A percentile compares a stretch with the other conserved stretches of the same genome.
Evolutionary conservation across 768 basidiomycete species (phyloP).

Genomic region (Suillus clintonianus): DNA sequence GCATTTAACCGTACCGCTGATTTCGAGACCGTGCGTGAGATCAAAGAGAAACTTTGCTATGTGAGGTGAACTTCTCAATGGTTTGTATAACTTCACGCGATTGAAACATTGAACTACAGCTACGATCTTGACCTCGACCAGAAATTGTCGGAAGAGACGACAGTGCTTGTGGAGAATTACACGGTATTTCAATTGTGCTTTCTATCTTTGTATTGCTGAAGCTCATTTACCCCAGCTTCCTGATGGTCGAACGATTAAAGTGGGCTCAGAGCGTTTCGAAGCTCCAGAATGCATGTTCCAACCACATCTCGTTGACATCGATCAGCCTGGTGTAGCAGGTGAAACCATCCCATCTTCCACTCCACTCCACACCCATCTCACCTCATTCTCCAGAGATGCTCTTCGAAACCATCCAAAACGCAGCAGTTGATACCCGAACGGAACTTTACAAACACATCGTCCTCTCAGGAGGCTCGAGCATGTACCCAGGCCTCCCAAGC

Average conservation of each 20-base stretch:
- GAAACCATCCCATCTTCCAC: constrained; percentile 16
- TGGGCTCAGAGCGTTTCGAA: constrained; percentile 97
- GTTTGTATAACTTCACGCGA: background rate
- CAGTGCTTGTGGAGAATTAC: constrained; percentile 93
- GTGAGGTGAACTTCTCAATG: constrained; percentile 61
- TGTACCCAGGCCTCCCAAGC: constrained; percentile 98
- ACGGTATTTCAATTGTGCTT: constrained; percentile 56
- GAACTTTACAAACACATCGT: constrained; percentile 99
- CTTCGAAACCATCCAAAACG: constrained; percentile 91
- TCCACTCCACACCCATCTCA: background rate
- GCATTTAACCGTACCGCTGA: constrained; percentile 99
- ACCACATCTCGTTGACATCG: constrained; percentile 94
- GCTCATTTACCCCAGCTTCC: constrained; percentile 60
- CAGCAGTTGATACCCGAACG: constrained; percentile 84
- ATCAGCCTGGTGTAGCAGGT: constrained; percentile 97
- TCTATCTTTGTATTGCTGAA: constrained; percentile 7
- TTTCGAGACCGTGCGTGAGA: constrained; percentile 98
- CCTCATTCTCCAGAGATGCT: constrained; percentile 71
- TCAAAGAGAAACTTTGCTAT: constrained; percentile 99
- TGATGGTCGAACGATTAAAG: constrained; percentile 95
- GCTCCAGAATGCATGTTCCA: constrained; percentile 99
- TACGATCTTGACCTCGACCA: constrained; percentile 98
- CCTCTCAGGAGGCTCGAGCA: constrained; percentile 95
- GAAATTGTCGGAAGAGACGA: constrained; percentile 92
- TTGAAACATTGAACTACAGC: constrained; percentile 40